Evolutionary conservation across 2,329 filamentous ascomycete genomes (phyloP), one percentile per base, ranked within the genome.

Genomic region (Elsinoe fawcettii): DNA sequence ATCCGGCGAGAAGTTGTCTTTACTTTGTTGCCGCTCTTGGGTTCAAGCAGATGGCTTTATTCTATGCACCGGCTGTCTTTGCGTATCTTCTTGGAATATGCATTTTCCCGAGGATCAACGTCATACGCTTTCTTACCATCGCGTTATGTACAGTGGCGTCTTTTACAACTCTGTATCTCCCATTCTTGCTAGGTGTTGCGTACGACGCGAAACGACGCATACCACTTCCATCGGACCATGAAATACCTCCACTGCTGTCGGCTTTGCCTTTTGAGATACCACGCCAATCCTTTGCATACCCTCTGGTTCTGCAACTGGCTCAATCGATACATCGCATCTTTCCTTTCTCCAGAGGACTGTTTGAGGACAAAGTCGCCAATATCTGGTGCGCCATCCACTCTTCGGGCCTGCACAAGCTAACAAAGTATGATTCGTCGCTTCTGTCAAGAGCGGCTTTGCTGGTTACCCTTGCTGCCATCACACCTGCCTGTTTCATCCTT

Each of bases 31-130:
- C 82, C 14, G 88, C 92, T 2, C 77, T 99, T n/a, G 90, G 90
- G 5, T 99, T 97, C 78, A 99, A 99, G 77, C 93, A 99, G 72
- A 99, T 99, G 95, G 92, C 92, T 1, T 79, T 99, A 14, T 99
- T 97, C 75, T 99, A 96, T 71, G 90, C 95, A 2, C 91, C 95
- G 12, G 85, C 86, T 18, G 85, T 97, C 58, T 97, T 97, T 70
- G 87, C 90, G 30, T 99, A 91, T 67, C 83, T 99, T 1, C 77
- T 97, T 0, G 93, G 92, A 7, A 84, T 85, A 66, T 96, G 91
- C 67, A 65, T 95, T n/a, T 86, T 85, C 61, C 91, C 91, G 0
- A 77, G 78, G 9, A 72, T 91, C 65, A 85, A 86, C 57, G 65
- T 85, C 1, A 69, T 79, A 0, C 83, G 90, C 2, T 81, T 97